Evolutionary conservation across 768 basidiomycete genomes (phyloP).

Genomic region (Auriscalpium microsporum): DNA sequence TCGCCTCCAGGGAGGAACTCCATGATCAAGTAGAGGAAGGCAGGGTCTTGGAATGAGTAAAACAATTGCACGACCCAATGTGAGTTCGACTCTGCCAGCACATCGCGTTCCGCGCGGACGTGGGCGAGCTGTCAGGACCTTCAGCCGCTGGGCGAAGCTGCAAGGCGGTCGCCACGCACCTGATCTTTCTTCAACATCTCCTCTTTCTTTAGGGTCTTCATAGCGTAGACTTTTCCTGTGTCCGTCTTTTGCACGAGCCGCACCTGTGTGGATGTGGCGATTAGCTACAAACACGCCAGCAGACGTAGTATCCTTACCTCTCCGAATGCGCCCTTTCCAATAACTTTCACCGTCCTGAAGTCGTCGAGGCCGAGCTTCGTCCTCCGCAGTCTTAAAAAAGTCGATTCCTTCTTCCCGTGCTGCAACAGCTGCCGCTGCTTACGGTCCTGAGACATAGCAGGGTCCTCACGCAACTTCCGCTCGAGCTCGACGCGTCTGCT

Average conservation of each 20-base stretch:
- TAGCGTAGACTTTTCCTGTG: slow-evolving; percentile 97
- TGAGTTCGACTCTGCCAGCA: slow-evolving; percentile 91
- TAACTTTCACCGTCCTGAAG: slow-evolving; percentile 96
- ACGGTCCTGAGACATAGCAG: slow-evolving; percentile 69
- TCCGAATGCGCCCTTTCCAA: slow-evolving; percentile 98
- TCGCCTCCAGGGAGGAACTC: slow-evolving; percentile 98
- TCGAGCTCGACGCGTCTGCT: slow-evolving; percentile 82
- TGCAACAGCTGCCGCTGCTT: slow-evolving; percentile 78
- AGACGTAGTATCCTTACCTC: slow-evolving; percentile 48
- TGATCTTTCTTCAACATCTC: slow-evolving; percentile 99
- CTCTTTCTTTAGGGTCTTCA: slow-evolving; percentile 95
- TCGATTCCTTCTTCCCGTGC: slow-evolving; percentile 81
- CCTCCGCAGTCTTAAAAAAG: slow-evolving; percentile 77
- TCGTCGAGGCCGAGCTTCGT: slow-evolving; percentile 88
- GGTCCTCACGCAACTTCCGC: slow-evolving; percentile 63
- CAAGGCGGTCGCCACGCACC: slow-evolving; percentile 34
- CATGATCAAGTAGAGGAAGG: slow-evolving; percentile 95
- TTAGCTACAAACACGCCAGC: not conserved
- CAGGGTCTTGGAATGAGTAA: slow-evolving; percentile 96
- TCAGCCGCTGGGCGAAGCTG: slow-evolving; percentile 1
- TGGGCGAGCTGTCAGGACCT: slow-evolving; percentile 71
- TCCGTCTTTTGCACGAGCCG: slow-evolving; percentile 94
- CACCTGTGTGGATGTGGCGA: slow-evolving; percentile 38
- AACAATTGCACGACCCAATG: slow-evolving; percentile 95
- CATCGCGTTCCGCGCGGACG: slow-evolving; percentile 95